These are phyloP conservation scores for Angophora floribunda DNA, from an alignment of 345 rosid species.

Conservation along the genomic window DNA sequence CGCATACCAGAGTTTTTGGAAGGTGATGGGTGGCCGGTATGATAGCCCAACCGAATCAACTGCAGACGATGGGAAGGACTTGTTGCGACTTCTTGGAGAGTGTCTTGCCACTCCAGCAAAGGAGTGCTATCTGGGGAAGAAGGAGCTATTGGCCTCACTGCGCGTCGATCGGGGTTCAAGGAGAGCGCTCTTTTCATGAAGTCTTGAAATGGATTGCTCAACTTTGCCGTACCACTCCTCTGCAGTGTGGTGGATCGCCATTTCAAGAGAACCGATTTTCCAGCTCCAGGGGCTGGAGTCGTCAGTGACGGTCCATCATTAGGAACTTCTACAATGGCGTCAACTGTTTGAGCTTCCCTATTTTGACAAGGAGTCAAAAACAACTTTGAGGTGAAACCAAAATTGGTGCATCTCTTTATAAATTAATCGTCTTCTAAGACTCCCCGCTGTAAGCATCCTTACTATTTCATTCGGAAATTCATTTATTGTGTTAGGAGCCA, in stretches of 20 bases:
- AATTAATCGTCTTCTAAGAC: background rate
- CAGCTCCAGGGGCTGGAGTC: background rate
- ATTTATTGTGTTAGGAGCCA: background rate
- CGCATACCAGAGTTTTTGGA: background rate
- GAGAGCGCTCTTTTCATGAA: too few species aligned
- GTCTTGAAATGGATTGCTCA: background rate
- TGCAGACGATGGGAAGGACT: background rate
- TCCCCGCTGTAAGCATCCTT: background rate
- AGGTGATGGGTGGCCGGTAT: background rate
- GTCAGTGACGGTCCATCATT: background rate
- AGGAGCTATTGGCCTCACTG: too few species aligned
- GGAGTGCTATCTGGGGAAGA: too few species aligned
- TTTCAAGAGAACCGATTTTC: background rate
- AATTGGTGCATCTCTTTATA: background rate
- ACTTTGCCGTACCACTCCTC: background rate
- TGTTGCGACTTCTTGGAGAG: background rate
- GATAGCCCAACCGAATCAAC: background rate
- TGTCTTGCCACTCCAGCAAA: background rate
- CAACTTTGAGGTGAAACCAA: background rate
- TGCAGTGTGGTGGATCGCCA: background rate
- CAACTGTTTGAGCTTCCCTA: background rate
- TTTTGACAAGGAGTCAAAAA: background rate
- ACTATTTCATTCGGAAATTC: background rate
- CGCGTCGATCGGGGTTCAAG: too few species aligned
- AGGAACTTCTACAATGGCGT: background rate